A percentile compares a stretch with the other conserved stretches of the same genome.
Conservation (phyloP, 2,329 filamentous ascomycete species). For the Coniosporium uncinatum region DNA sequence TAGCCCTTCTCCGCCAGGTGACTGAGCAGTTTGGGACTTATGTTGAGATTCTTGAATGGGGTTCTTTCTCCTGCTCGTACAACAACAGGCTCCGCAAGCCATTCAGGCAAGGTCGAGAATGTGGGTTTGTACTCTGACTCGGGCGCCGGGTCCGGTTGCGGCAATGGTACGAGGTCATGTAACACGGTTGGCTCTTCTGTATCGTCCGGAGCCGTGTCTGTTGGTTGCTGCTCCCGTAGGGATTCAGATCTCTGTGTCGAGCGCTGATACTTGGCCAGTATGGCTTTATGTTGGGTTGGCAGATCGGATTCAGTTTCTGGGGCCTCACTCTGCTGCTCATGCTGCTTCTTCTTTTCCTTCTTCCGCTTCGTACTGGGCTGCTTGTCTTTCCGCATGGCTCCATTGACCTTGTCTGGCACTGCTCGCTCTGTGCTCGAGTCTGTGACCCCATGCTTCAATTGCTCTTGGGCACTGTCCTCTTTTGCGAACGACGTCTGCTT, state of each 20-base stretch:
- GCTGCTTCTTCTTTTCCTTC: constrained; percentile 30
- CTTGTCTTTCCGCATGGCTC: too few relatives aligned
- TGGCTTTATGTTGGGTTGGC: constrained; percentile 11
- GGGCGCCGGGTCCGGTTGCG: constrained; percentile 64
- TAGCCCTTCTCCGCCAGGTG: constrained; percentile 65
- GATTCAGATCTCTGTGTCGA: constrained; percentile 18
- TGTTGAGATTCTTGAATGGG: constrained; percentile 59
- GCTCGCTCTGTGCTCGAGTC: too few relatives aligned
- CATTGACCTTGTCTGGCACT: too few relatives aligned
- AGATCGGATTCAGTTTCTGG: constrained; percentile 10
- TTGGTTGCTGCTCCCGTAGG: too few relatives aligned
- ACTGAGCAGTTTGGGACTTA: constrained; percentile 54
- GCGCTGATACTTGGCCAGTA: constrained; percentile 39
- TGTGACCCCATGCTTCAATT: too few relatives aligned
- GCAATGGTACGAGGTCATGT: constrained; percentile 55
- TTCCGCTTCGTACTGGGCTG: constrained; percentile 24
- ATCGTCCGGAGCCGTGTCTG: too few relatives aligned
- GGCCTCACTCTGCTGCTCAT: constrained; percentile 1
- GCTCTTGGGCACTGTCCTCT: too few relatives aligned
- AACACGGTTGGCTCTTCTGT: too few relatives aligned
- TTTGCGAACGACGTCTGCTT: too few relatives aligned
- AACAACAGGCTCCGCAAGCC: constrained; percentile 73
- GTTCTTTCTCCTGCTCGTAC: constrained; percentile 54
- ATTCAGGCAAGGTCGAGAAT: constrained; percentile 76
- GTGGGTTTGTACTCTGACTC: constrained; percentile 53